Percentiles rank a stretch among this genome's conserved stretches.
Conservation (phyloP, 331 rosid species). For the Arachis monticola region DNA sequence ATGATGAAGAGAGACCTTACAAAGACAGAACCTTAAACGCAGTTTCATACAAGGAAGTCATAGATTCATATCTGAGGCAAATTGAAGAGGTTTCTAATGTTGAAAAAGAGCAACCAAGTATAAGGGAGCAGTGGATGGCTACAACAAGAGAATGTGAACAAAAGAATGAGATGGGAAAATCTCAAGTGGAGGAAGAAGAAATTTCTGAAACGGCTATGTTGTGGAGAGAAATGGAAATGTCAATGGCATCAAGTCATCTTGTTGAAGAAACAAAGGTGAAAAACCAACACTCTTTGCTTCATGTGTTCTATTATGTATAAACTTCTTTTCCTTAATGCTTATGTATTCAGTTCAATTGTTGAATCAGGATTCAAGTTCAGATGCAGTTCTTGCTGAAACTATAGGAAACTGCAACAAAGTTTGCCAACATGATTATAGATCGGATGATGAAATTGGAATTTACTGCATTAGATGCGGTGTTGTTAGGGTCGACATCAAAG, state of each 20-base stretch:
- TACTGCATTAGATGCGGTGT: conserved; percentile 70
- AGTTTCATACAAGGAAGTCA: conserved; percentile 75
- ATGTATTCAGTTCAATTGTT: conserved; percentile 39
- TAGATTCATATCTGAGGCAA: conserved; percentile 68
- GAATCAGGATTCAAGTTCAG: conserved; percentile 61
- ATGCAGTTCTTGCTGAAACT: conserved; percentile 11
- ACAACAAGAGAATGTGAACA: conserved; percentile 45
- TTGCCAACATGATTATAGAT: conserved; percentile 68
- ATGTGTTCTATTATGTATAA: not conserved
- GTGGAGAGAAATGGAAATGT: conserved; percentile 89
- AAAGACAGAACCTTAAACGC: conserved; percentile 68
- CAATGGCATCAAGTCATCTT: conserved; percentile 72
- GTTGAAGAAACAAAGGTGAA: conserved; percentile 65
- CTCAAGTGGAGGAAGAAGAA: conserved; percentile 50
- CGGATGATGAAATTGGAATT: conserved; percentile 81
- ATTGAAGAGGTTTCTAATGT: conserved; percentile 50
- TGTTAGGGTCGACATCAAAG: conserved; percentile 66
- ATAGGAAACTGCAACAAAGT: conserved; percentile 17
- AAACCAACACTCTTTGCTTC: conserved; percentile 1
- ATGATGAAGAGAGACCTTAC: conserved; percentile 42
- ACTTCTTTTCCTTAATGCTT: not conserved
- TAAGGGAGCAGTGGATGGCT: conserved; percentile 69
- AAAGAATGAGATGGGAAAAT: conserved; percentile 34
- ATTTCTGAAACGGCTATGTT: conserved; percentile 66
- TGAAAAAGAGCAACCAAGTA: conserved; percentile 60